phyloP scores from a whole-genome alignment of 352 stramenopile species.

The Pythium brassicae region DNA sequence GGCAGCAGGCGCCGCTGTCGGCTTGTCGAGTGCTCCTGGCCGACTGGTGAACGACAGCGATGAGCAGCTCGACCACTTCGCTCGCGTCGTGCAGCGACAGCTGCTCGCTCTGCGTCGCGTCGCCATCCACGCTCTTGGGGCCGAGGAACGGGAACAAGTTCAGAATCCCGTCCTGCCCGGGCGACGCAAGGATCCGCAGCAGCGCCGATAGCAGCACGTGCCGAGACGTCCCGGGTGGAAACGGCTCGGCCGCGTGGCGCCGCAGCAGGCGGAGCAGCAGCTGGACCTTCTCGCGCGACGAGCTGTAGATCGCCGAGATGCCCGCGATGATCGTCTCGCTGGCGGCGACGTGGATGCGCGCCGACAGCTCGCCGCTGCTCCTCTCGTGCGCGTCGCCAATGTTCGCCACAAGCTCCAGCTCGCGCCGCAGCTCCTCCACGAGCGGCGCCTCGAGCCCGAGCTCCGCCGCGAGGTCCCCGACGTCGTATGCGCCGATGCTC shows the following conservation, averaged over 20 bases:
- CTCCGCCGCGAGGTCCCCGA: constrained; percentile 29
- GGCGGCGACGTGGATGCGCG: constrained; percentile 47
- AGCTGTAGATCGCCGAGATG: constrained; percentile 58
- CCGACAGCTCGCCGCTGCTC: not conserved
- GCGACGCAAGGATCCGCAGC: constrained; percentile 45
- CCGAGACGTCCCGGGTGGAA: constrained; percentile 30
- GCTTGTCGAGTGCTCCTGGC: no score
- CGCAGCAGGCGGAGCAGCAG: constrained; percentile 64
- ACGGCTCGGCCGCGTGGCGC: constrained; percentile 25
- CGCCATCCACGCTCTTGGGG: constrained; percentile 2
- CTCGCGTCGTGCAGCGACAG: constrained; percentile 18
- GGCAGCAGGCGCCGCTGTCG: no score
- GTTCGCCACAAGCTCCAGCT: constrained; percentile 46
- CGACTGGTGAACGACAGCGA: constrained; percentile 24
- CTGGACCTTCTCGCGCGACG: constrained; percentile 53
- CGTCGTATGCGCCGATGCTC: constrained; percentile 57
- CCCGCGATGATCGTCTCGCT: constrained; percentile 62
- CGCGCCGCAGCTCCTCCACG: constrained; percentile 28
- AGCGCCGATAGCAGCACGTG: constrained; percentile 57
- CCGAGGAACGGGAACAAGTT: constrained; percentile 53
- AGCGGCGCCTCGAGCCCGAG: constrained; percentile 30
- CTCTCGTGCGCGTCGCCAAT: constrained; percentile 20
- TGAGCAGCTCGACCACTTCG: constrained; percentile 36
- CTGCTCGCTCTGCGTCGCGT: not conserved
- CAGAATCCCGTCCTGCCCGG: constrained; percentile 59